Percentiles rank a stretch among this genome's conserved stretches.
These are phyloP conservation scores for Dioscorea alata DNA, from an alignment of 106 monocot species.

Conservation along the genomic window DNA sequence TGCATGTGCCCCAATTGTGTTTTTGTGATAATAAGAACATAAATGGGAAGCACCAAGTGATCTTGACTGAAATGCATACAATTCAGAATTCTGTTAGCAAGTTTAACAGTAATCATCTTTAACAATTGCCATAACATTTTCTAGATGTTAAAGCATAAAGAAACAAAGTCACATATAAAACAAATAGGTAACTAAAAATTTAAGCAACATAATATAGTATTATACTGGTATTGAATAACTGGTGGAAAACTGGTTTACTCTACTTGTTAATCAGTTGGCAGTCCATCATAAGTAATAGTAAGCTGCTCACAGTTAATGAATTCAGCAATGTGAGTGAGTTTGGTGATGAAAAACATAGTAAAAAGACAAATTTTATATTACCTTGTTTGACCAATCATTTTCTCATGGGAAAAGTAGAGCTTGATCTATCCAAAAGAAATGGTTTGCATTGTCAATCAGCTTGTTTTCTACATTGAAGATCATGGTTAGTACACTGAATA, in stretches of 20 bases:
- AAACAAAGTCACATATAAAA: too few species aligned
- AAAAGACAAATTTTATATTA: constrained; percentile 11
- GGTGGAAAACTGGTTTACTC: too few species aligned
- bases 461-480: constrained; percentile 21
- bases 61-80: constrained; percentile 64
- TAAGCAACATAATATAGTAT: too few species aligned
- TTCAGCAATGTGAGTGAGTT: too few species aligned
- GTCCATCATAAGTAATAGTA: too few species aligned
- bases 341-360: not conserved
- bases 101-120: too few species aligned
- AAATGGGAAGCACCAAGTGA: constrained; percentile 9
- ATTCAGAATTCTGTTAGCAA: constrained; percentile 10
- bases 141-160: too few species aligned
- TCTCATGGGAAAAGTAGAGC: constrained; percentile 35
- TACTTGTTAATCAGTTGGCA: too few species aligned
- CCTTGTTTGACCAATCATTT: constrained; percentile 33
- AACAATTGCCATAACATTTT: too few species aligned
- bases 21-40: constrained; percentile 21
- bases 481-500: constrained; percentile 35
- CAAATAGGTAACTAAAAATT: too few species aligned
- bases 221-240: too few species aligned
- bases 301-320: too few species aligned
- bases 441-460: constrained; percentile 20
- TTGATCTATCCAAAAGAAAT: constrained; percentile 24
- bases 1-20: constrained; percentile 18